Base-by-base conservation (phyloP, 2,329 filamentous ascomycete genomes). In the Alternaria sp. region DNA sequence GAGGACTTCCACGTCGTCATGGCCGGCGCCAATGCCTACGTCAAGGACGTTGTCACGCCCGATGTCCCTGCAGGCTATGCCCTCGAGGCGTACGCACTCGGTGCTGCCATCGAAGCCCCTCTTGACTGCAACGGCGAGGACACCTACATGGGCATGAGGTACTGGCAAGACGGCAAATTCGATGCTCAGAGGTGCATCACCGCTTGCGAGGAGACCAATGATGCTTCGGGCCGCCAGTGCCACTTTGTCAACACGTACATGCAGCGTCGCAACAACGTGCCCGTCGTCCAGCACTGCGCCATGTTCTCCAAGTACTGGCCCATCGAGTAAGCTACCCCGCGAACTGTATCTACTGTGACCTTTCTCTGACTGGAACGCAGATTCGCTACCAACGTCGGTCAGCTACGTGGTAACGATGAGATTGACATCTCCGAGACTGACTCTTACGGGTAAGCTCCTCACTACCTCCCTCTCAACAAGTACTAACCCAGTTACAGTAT, bases 181-280 rank as follows among this genome's bases (percentile, higher is more conserved):
- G 72, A 79, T 56, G 64, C 73, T 25, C 54, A 66, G 25, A 68
- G 76, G n/a, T 81, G 79, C 55, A 69, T 72, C 15, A 69, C 69
- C 12, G 65, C 66, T 25, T 79, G 73, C 59, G 62, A 59, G 25
- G 51, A 52, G 6, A 57, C 67, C 23, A 43, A 40, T 40, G 68
- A 77, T 45, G 21, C 52, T 36, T 32, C 45, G 11, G 56, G 43
- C 12, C 55, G 60, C 43, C 44, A 69, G 11, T 80, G 76, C 70
- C 69, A 71, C 36, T 79, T 76, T 66, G 74, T 74, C 67, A 77
- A 79, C 59, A 76, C 76, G 3, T 78, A 79, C 61, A 52, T 77
- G 12, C 61, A 78, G n/a, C 63, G 70, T 36, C 72, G 72, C 52
- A 69, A 76, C 54, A 61, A 61, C 1, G 61, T 64, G 30, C 55